Base-by-base conservation (phyloP, 202 grass and related monocot genomes). In the Digitaria exilis region DNA sequence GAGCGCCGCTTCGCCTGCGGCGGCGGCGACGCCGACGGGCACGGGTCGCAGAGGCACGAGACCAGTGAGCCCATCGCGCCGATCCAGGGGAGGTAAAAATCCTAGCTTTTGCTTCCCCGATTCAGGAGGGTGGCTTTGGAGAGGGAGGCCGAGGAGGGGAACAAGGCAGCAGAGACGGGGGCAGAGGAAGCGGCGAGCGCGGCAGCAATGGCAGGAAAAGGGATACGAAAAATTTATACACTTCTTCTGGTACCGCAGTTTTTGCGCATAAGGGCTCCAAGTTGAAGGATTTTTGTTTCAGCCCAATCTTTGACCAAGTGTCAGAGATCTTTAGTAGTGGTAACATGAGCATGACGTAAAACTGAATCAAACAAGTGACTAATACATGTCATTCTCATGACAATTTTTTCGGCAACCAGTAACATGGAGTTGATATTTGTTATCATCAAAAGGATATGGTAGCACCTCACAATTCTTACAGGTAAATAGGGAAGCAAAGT, bases 171-270 rank as follows among this genome's bases (percentile, higher is more conserved):
- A 14, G 60, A 56, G 52, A n/a, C 54, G 21, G 19, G 56, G 37
- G 37, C 37, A 39, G 37, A 39, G 18, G 67, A 50, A 24, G 62
- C 37, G 11, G 39, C n/a, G 35, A 59, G 84, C 68, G 88, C 84
- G 84, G 88, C 84, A 84, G 88, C 75, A 80, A 84, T 83, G 80
- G 80, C 61, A 75, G 88, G 52, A 19, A 21, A 64, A 79, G 48
- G 80, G 52, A 64, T 87, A 80, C 75, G 80, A 87, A 87, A 87
- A 87, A 76, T 84, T 87, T 87, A 90, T 90, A 87, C n/a, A n/a
- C 60, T 49, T 69, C 42, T 50, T 75, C 18, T 19, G 54, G 75
- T 63, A 46, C 75, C 22, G 35, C 34, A 34, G 14, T 2, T 59
- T 87, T 87, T 84, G 32, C 84, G 63, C 2, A 32, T 3, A 74